These are phyloP conservation scores for Pestalotiopsis sp. DNA, from an alignment of 2,329 filamentous ascomycete species.

Conservation along the genomic window DNA sequence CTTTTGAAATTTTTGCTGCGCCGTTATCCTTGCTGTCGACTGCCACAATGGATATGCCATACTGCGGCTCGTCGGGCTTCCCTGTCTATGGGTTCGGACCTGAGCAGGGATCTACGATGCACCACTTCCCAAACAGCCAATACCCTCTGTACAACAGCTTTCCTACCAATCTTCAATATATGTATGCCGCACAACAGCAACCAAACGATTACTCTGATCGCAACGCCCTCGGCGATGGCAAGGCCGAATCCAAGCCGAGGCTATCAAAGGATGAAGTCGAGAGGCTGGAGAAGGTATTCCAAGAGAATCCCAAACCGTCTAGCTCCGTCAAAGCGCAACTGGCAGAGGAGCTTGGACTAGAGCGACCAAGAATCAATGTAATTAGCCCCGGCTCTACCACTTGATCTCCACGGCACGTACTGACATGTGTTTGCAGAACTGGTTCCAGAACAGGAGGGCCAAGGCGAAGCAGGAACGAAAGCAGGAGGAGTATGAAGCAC, in stretches of 20 bases:
- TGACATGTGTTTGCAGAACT: constrained; percentile 53
- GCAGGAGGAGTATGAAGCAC: constrained; percentile 50
- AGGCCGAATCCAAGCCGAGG: constrained; percentile 52
- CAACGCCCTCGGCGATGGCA: constrained; percentile 27
- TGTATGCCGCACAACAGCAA: constrained; percentile 31
- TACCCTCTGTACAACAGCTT: constrained; percentile 27
- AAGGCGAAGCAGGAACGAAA: constrained; percentile 68
- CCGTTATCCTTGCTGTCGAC: background rate
- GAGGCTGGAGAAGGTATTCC: constrained; percentile 62
- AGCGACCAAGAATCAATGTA: constrained; percentile 67
- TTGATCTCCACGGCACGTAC: constrained; percentile 8
- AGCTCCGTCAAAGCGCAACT: constrained; percentile 63
- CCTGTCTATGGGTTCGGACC: constrained; percentile 29
- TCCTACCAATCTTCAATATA: constrained; percentile 26
- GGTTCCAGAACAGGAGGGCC: constrained; percentile 69
- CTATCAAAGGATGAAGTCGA: constrained; percentile 78
- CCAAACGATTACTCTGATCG: constrained; percentile 29
- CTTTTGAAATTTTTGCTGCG: constrained; percentile 4
- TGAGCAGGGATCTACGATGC: constrained; percentile 24
- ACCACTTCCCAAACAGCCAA: constrained; percentile 27
- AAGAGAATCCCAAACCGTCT: constrained; percentile 66
- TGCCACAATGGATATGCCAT: constrained; percentile 32
- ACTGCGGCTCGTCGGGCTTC: constrained; percentile 26
- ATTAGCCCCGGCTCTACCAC: constrained; percentile 22
- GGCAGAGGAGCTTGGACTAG: constrained; percentile 64